Conservation (phyloP, 225 moss, liverwort and hornwort genomes). For the Marchantia paleacea region DNA sequence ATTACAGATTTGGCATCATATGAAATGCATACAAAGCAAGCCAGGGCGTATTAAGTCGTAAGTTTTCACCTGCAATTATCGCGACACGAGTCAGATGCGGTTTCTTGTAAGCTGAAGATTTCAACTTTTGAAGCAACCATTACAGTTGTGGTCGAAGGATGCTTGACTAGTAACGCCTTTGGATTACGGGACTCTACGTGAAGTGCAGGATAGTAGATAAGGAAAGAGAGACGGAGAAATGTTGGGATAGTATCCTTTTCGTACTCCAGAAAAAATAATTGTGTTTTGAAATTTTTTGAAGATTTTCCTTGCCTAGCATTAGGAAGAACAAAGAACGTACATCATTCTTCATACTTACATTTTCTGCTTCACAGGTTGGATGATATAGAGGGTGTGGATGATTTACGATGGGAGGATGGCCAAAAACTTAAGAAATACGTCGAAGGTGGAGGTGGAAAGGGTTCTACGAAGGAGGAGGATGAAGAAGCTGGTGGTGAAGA, state of each 20-base stretch:
- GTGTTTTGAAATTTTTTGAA: background rate
- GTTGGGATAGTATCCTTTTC: background rate
- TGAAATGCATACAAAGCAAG: slow-evolving; percentile 36
- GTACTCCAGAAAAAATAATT: background rate
- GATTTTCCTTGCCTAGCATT: background rate
- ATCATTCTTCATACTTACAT: background rate
- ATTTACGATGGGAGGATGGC: slow-evolving; percentile 89
- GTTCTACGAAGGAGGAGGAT: slow-evolving; percentile 16
- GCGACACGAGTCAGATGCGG: background rate
- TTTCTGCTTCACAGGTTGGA: slow-evolving; percentile 50
- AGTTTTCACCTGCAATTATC: slow-evolving; percentile 11
- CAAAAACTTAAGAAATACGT: slow-evolving; percentile 78
- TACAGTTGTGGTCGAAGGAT: no score
- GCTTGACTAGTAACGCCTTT: no score
- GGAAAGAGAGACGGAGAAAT: background rate
- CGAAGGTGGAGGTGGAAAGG: slow-evolving; percentile 52
- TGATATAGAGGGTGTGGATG: slow-evolving; percentile 83
- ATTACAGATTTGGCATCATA: slow-evolving; percentile 46
- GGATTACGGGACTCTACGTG: no score
- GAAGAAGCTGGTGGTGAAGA: slow-evolving; percentile 39
- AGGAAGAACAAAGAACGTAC: background rate
- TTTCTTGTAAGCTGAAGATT: background rate
- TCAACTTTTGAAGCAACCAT: background rate
- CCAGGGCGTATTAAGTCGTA: slow-evolving; percentile 38
- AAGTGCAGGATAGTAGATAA: background rate